phyloP scores from a whole-genome alignment of 352 stramenopile genomes.

The Globisporangium recalcitrans region DNA sequence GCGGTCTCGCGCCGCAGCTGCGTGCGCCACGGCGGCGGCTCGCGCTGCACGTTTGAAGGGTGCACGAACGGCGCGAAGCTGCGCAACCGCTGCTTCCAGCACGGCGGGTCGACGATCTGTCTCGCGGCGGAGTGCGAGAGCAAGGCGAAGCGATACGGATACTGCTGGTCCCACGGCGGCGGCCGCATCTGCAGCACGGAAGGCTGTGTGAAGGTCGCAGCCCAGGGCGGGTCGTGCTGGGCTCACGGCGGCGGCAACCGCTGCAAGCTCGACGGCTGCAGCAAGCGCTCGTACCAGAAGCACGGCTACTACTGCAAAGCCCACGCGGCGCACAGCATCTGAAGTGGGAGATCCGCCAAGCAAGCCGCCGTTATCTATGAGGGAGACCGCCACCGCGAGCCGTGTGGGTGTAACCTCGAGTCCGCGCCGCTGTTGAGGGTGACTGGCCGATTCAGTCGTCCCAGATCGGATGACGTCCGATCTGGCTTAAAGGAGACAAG shows the following conservation, averaged over 20 bases:
- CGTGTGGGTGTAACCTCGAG: too few relatives aligned
- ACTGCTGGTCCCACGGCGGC: conserved; percentile 38
- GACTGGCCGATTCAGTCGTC: too few relatives aligned
- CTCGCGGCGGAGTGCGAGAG: conserved; percentile 26
- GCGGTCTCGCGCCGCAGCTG: conserved; percentile 34
- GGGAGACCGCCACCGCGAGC: too few relatives aligned
- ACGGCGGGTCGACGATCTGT: conserved; percentile 34
- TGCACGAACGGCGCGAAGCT: conserved; percentile 39
- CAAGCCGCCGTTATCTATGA: too few relatives aligned
- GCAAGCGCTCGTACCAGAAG: conserved; percentile 43
- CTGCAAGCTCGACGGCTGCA: conserved; percentile 42
- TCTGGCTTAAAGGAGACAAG: too few relatives aligned
- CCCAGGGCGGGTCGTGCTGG: conserved; percentile 33
- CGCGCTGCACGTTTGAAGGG: conserved; percentile 28
- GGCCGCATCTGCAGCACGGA: conserved; percentile 33
- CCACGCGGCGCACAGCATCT: conserved; percentile 26
- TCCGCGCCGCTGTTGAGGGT: too few relatives aligned
- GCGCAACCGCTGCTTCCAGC: conserved; percentile 38
- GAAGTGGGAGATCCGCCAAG: not conserved
- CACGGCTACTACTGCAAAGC: conserved; percentile 44
- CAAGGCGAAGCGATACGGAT: conserved; percentile 38
- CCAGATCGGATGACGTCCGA: too few relatives aligned
- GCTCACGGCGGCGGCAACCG: conserved; percentile 40
- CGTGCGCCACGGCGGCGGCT: conserved; percentile 35
- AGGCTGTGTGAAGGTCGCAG: conserved; percentile 36